phyloP scores from a whole-genome alignment of 2,329 filamentous ascomycete genomes.

The Byssothecium circinans region DNA sequence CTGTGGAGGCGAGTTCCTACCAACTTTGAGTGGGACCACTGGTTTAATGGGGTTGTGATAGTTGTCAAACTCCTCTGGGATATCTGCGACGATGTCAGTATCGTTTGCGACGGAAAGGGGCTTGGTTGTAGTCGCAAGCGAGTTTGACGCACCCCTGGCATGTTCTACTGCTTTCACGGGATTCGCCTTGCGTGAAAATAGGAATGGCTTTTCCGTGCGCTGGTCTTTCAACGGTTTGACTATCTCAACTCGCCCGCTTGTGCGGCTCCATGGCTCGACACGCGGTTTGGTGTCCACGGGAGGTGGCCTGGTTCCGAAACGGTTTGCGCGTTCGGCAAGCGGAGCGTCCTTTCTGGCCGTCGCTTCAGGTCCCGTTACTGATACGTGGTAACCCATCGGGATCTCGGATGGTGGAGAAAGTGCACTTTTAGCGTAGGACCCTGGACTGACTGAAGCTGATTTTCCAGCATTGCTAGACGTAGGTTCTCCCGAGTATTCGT shows the following conservation, averaged over 20 bases:
- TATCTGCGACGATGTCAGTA: conserved; percentile 33
- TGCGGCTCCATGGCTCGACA: conserved; percentile 66
- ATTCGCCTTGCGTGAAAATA: conserved; percentile 44
- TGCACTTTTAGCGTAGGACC: conserved; percentile 34
- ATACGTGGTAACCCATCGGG: conserved; percentile 40
- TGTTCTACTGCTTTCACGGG: conserved; percentile 20
- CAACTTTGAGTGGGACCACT: conserved; percentile 47
- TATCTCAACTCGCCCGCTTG: conserved; percentile 67
- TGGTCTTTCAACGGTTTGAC: conserved; percentile 67
- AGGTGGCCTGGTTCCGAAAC: conserved; percentile 27
- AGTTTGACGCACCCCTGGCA: conserved; percentile 24
- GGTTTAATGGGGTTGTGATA: conserved; percentile 47
- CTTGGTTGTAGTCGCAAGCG: conserved; percentile 26
- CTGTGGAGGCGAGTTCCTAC: conserved; percentile 39
- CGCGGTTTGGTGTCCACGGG: conserved; percentile 48
- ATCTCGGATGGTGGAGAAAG: conserved; percentile 13
- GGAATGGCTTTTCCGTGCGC: conserved; percentile 58
- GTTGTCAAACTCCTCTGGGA: conserved; percentile 21
- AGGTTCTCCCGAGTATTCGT: conserved; percentile 67
- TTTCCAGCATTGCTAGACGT: conserved; percentile 58
- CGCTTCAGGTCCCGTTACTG: conserved; percentile 28
- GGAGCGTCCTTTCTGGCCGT: conserved; percentile 30
- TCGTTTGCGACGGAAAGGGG: conserved; percentile 28
- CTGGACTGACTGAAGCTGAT: conserved; percentile 59
- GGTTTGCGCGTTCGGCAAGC: conserved; percentile 31